Percentiles rank a stretch among this genome's conserved stretches.
Evolutionary conservation across 148 eudicot species (phyloP).

Genomic region (Rhododendron williamsianum): DNA sequence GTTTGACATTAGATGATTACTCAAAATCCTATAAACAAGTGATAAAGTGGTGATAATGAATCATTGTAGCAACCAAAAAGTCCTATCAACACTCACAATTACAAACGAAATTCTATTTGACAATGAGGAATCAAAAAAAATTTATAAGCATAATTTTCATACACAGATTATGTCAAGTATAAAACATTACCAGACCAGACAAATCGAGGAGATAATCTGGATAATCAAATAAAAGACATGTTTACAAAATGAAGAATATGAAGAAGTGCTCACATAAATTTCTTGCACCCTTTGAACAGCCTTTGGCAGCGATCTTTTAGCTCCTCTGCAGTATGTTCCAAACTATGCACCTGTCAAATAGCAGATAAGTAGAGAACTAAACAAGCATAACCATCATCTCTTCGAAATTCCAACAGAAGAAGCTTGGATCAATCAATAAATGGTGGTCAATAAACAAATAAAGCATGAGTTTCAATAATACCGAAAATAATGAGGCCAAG

Average conservation of each 20-base stretch:
- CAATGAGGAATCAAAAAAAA: background rate
- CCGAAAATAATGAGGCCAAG: background rate
- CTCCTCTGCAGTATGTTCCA: slow-evolving; percentile 72
- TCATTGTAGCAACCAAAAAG: background rate
- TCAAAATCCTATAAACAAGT: background rate
- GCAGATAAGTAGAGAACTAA: background rate
- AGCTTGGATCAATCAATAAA: slow-evolving; percentile 7
- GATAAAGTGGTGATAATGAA: background rate
- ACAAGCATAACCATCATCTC: background rate
- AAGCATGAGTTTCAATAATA: background rate
- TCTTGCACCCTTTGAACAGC: slow-evolving; percentile 72
- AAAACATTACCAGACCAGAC: background rate
- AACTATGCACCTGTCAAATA: slow-evolving; percentile 31
- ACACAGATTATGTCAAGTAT: background rate
- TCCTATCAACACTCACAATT: background rate
- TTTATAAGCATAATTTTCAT: background rate
- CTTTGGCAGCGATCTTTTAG: slow-evolving; percentile 79
- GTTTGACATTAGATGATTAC: background rate
- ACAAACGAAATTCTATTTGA: background rate
- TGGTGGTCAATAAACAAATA: background rate
- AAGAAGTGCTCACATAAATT: slow-evolving; percentile 49
- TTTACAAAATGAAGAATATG: slow-evolving; percentile 2
- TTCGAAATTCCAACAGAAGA: background rate
- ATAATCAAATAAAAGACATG: background rate
- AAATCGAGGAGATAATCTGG: background rate